Conservation (phyloP, 192 early-diverging fungal species). For the Diversispora epigaea region DNA sequence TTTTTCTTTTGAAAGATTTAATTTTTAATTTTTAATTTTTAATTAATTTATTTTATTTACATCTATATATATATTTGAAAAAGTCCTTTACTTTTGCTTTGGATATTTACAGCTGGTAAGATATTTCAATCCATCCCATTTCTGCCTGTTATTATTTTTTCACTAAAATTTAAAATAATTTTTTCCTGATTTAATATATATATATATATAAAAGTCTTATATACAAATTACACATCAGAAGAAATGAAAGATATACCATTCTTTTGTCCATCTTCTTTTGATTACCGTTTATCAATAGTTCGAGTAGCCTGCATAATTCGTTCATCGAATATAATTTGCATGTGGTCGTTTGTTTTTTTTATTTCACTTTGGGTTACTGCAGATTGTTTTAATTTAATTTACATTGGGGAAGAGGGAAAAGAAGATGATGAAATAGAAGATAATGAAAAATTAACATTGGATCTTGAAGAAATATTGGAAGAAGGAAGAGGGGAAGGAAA, state of each 20-base stretch:
- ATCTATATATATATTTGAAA: not conserved
- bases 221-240: not conserved
- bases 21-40: not conserved
- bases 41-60: not conserved
- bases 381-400: not conserved
- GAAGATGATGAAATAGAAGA: not conserved
- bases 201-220: not conserved
- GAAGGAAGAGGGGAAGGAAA: too few species aligned
- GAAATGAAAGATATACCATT: conserved; percentile 1
- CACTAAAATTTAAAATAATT: not conserved
- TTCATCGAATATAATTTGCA: not conserved
- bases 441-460: not conserved
- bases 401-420: not conserved
- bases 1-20: not conserved
- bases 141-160: not conserved
- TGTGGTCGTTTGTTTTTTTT: conserved; percentile 7
- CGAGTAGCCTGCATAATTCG: not conserved
- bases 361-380: not conserved
- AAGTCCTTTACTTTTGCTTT: not conserved
- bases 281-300: not conserved
- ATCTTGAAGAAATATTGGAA: too few species aligned
- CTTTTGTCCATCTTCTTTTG: not conserved
- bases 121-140: not conserved
- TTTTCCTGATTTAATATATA: not conserved
- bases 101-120: not conserved